Evolutionary conservation across 352 stramenopile species (phyloP).

Genomic region (Pythium rhizo-oryzae): DNA sequence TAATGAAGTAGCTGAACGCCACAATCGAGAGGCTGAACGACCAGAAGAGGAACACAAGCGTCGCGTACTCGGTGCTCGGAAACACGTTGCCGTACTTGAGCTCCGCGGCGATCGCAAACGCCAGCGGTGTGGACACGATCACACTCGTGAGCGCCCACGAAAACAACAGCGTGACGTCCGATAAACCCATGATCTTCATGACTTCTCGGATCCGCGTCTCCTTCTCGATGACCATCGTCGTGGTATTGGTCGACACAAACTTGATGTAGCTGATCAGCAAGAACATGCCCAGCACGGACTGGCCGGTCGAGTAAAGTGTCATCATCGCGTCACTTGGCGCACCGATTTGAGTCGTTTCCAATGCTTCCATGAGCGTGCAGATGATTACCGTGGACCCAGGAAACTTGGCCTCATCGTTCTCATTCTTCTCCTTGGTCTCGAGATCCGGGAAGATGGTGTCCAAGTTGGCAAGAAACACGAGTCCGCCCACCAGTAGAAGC

Average conservation of each 20-base stretch:
- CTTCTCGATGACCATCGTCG: constrained; percentile 92
- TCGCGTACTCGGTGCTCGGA: constrained; percentile 27
- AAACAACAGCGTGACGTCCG: constrained; percentile 56
- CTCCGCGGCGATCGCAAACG: constrained; percentile 31
- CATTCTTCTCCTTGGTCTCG: constrained; percentile 23
- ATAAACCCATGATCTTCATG: constrained; percentile 94
- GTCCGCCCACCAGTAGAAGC: constrained; percentile 43
- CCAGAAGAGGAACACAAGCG: constrained; percentile 54
- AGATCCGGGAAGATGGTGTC: constrained; percentile 41
- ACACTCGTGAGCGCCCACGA: constrained; percentile 64
- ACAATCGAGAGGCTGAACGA: constrained; percentile 59
- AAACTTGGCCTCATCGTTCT: constrained; percentile 13
- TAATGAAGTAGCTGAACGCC: constrained; percentile 61
- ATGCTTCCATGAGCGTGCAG: constrained; percentile 36
- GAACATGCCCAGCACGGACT: constrained; percentile 41
- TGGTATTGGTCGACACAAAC: constrained; percentile 82
- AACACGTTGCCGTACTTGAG: constrained; percentile 65
- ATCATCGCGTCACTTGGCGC: constrained; percentile 47
- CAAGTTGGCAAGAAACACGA: constrained; percentile 68
- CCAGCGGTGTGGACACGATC: constrained; percentile 21
- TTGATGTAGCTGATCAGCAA: constrained; percentile 93
- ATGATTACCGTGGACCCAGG: constrained; percentile 30
- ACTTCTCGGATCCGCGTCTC: constrained; percentile 90
- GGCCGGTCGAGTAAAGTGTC: constrained; percentile 63
- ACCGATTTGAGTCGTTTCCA: constrained; percentile 42